Evolutionary conservation across 257 asterid species (phyloP).

Genomic region (Solanum pimpinellifolium): DNA sequence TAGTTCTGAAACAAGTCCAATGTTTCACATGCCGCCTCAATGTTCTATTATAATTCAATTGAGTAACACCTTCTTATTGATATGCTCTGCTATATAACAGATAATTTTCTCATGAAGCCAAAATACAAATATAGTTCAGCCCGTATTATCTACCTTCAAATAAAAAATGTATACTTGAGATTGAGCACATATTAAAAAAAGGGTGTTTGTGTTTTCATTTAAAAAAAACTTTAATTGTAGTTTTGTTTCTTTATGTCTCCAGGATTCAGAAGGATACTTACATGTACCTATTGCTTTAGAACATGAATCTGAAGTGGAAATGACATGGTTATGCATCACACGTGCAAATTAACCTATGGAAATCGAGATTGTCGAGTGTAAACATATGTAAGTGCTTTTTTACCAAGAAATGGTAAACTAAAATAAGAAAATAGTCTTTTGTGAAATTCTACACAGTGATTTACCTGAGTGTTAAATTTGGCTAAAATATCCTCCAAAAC

Average conservation of each 20-base stretch:
- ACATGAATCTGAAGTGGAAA: constrained; percentile 41
- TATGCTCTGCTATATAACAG: background rate
- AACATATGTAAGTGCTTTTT: constrained; percentile 21
- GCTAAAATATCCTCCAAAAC: background rate
- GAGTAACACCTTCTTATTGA: background rate
- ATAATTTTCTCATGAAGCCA: background rate
- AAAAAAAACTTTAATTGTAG: background rate
- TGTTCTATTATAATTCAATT: constrained; percentile 85
- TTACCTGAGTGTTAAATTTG: background rate
- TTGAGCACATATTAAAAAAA: background rate
- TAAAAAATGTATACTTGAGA: background rate
- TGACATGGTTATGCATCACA: constrained; percentile 63
- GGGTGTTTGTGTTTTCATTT: background rate
- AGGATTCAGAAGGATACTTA: constrained; percentile 85
- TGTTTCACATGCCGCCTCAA: constrained; percentile 79
- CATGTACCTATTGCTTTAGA: constrained; percentile 64
- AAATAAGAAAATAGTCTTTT: background rate
- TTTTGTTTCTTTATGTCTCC: constrained; percentile 2
- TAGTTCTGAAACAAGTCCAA: constrained; percentile 62
- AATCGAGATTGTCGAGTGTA: constrained; percentile 15
- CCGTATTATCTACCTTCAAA: background rate
- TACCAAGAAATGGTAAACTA: background rate
- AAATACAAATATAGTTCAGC: background rate
- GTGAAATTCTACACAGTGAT: background rate
- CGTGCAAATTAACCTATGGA: constrained; percentile 27